A percentile compares a stretch with the other conserved stretches of the same genome.
Conservation (phyloP, 345 rosid species). For the Eucalyptus globulus region DNA sequence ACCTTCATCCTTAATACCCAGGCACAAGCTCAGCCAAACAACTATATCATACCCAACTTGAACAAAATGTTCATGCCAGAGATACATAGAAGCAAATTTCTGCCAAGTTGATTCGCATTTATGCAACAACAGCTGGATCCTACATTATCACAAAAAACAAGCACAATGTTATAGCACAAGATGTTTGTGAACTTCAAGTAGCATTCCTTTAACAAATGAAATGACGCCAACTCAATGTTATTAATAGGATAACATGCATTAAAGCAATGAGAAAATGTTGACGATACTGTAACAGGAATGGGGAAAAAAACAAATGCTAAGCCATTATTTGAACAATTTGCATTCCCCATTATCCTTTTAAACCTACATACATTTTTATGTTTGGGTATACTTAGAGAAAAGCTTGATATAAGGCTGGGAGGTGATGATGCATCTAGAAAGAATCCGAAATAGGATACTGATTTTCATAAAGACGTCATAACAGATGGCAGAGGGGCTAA, state of each 20-base stretch:
- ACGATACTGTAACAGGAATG: neutral
- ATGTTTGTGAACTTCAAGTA: neutral
- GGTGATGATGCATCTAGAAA: neutral
- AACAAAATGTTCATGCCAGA: neutral
- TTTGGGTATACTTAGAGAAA: neutral
- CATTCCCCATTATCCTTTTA: neutral
- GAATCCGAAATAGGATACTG: neutral
- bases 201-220: neutral
- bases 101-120: neutral
- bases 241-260: neutral
- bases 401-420: neutral
- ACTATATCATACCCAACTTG: neutral
- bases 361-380: neutral
- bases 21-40: neutral
- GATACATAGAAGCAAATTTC: neutral
- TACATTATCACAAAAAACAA: constrained; percentile 6
- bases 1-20: neutral
- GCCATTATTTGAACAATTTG: neutral
- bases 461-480: neutral
- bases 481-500: neutral
- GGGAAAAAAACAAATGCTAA: neutral
- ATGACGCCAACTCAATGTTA: neutral
- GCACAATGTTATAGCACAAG: neutral
- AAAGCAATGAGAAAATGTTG: neutral
- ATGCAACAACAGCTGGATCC: constrained; percentile 85